Base-by-base conservation (phyloP, 2,329 filamentous ascomycete species). In the Penicillium fuscoglaucum region DNA sequence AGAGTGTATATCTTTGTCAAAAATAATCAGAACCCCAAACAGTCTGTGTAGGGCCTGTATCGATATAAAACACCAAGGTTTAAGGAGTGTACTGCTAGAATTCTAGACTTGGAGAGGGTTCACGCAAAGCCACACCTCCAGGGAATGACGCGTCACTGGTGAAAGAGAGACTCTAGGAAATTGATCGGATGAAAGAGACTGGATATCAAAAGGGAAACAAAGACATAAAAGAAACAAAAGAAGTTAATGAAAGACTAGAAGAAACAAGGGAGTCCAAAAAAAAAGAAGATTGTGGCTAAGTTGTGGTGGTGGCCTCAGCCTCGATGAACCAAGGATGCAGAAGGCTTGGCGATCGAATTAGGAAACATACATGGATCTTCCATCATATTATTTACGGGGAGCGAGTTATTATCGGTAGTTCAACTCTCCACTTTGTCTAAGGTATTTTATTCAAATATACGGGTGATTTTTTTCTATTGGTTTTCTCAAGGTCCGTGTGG, bases 231-330 rank as follows among this genome's bases (percentile, higher is more conserved):
- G 44, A 55, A 44, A 33, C 15, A 50, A 57, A 58, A n/a, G 21
- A 47, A 39, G 58, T 51, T 37, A 65, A 67, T 29, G 65, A 64
- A 56, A 61, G 54, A 60, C 47, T 54, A 51, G 47, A 49, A 57
- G 13, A 29, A 44, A 55, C 31, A 40, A 50, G 12, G 19, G 31
- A 55, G 33, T 51, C 49, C n/a, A 31, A 40, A 31, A 44, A 31
- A 44, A 58, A 55, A 21, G 45, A 48, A 44, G 56, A 56, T 35
- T 46, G 57, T 59, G 57, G 58, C 58, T 58, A 33, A 61, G 55
- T 43, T 43, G 60, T 15, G 47, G 58, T 21, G 47, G 51, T 31
- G 40, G 28, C 39, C 55, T 47, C 57, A 57, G 48, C 59, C 59
- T 41, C 48, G 26, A 59, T 33, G 56, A 57, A 59, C 43, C 55